Evolutionary conservation across 441 rosid species (phyloP), one percentile per base, ranked within the genome.

Genomic region (Jatropha podagrica): DNA sequence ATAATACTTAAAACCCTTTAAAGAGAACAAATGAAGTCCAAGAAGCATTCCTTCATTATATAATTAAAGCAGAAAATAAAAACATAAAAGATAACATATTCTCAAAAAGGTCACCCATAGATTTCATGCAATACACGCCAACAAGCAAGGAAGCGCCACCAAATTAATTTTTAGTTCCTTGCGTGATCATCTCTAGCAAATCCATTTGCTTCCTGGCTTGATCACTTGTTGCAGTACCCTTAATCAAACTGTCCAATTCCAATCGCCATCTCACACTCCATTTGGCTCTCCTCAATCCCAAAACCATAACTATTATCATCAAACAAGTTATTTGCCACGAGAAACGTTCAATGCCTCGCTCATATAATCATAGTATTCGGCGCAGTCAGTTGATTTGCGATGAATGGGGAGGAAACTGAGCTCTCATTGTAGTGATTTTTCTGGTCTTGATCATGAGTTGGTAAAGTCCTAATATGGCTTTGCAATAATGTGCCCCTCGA

Each of bases 381-480:
- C 1, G 32, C 32, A 32, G 1, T 32, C 32, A 32, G 32, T 32
- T 32, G 32, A 32, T 32, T 0, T 32, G 32, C 1, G 32, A 32
- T 2, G 32, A 32, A 32, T 26, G 64, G 2, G 15, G 18, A 32
- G n/a, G 65, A 60, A 60, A 27, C 4, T 14, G 65, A 38, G 18
- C 1, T 38, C 46, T 38, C 46, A 5, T 14, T 38, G 46, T 63
- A 18, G 2, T 26, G 1, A 32, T 32, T 18, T 18, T 54, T 54
- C 58, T 6, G 0, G 7, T 32, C 32, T 32, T 32, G 32, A 32
- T 32, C 32, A 32, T 32, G 41, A 9, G 42, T 14, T 44, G 75
- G 72, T 59, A 90, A 65, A 61, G 81, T 76, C 54, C 80, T 86
- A 67, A 94, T 94, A 88, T 94, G 92, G 71, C 61, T 77, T 15